These are phyloP conservation scores for Stagonosporopsis chrysanthemi DNA, from an alignment of 2,329 filamentous ascomycete species.

Conservation along the genomic window DNA sequence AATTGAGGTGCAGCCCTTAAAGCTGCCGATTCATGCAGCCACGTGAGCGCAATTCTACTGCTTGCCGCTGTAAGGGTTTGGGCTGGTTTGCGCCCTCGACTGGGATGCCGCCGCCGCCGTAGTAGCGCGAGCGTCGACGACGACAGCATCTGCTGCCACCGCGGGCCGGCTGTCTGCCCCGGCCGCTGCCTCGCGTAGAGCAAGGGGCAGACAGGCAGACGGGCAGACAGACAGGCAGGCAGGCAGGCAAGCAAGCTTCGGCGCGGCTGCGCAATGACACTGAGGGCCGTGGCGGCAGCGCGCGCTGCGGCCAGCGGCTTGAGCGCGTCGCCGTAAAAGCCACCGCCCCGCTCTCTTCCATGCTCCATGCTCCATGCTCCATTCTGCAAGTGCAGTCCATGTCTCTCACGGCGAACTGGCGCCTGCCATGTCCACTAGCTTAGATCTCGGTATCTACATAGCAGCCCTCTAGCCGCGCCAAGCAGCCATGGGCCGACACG, in stretches of 20 bases:
- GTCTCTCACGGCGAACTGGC: constrained; percentile 30
- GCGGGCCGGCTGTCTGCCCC: neutral
- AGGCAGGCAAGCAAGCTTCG: neutral
- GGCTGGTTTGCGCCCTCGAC: constrained; percentile 6
- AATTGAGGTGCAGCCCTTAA: neutral
- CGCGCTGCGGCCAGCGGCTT: constrained; percentile 13
- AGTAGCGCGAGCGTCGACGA: constrained; percentile 1
- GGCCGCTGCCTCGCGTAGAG: neutral
- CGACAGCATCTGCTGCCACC: neutral
- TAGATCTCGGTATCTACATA: constrained; percentile 28
- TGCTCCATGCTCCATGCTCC: neutral
- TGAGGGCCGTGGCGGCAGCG: constrained; percentile 9
- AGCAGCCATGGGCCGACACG: constrained; percentile 22
- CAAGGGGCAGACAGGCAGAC: neutral
- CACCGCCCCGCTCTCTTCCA: constrained; percentile 17
- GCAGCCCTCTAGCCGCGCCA: constrained; percentile 9
- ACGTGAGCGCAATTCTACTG: constrained; percentile 20
- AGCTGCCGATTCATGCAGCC: constrained; percentile 18
- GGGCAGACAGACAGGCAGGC: neutral
- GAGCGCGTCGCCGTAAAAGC: constrained; percentile 16
- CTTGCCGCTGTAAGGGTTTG: constrained; percentile 27
- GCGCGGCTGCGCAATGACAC: constrained; percentile 24
- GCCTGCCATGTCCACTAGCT: constrained; percentile 37
- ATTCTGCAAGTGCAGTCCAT: neutral
- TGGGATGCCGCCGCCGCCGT: neutral